Evolutionary conservation across 352 stramenopile genomes (phyloP).

Genomic region (Phytopythium boreale): DNA sequence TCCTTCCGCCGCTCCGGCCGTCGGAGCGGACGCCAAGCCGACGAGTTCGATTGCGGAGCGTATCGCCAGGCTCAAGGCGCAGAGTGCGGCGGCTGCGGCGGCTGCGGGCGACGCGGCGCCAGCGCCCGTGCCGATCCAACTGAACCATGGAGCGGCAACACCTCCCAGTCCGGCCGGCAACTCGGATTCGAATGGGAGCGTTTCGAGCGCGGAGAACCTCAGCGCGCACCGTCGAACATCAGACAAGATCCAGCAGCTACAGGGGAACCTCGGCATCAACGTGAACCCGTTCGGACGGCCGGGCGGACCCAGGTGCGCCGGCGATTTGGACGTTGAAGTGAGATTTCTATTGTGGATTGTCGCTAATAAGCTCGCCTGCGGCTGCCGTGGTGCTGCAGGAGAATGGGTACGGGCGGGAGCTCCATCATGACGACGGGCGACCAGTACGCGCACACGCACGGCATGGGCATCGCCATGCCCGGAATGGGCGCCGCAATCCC

Average conservation of each 20-base stretch:
- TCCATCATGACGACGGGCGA: conserved; percentile 86
- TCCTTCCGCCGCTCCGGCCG: conserved; percentile 10
- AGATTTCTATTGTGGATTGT: neutral
- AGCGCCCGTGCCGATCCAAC: conserved; percentile 19
- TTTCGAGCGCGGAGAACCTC: conserved; percentile 20
- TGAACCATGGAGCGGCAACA: conserved; percentile 17
- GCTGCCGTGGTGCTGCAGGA: neutral
- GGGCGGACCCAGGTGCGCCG: conserved; percentile 18
- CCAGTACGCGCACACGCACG: conserved; percentile 67
- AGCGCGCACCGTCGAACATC: conserved; percentile 20
- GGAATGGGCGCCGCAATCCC: conserved; percentile 79
- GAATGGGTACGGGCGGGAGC: conserved; percentile 16
- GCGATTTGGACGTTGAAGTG: conserved; percentile 1
- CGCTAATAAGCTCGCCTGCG: neutral
- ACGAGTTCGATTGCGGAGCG: conserved; percentile 67
- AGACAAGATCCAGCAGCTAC: conserved; percentile 70
- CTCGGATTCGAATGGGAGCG: neutral
- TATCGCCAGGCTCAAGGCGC: conserved; percentile 69
- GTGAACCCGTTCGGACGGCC: conserved; percentile 74
- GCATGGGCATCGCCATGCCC: conserved; percentile 74
- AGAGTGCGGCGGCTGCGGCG: conserved; percentile 46
- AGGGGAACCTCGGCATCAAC: conserved; percentile 82
- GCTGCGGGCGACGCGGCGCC: conserved; percentile 19
- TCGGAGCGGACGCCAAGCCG: conserved; percentile 15
- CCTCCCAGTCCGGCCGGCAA: neutral